phyloP scores from a whole-genome alignment of 306 rosid species.

The Cucurbita maxima region DNA sequence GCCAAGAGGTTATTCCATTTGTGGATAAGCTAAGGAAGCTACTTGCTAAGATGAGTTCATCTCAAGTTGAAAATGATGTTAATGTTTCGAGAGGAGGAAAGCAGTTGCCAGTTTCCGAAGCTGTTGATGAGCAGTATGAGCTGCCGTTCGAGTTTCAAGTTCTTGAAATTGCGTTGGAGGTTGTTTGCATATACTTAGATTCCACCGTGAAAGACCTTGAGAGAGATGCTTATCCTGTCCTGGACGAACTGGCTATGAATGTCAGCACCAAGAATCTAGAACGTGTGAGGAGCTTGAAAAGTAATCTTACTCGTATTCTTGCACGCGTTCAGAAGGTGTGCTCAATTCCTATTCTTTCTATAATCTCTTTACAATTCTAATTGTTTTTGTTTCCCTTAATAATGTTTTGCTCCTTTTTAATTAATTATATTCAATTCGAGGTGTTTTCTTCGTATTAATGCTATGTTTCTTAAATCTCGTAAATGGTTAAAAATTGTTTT shows the following conservation, averaged over 20 bases:
- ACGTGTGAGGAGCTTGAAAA: constrained; percentile 85
- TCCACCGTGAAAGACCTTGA: constrained; percentile 79
- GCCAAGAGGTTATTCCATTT: constrained; percentile 80
- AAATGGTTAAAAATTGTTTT: no score
- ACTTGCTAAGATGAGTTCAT: constrained; percentile 27
- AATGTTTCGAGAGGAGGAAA: constrained; percentile 34
- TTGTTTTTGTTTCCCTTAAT: neutral
- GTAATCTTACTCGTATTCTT: constrained; percentile 84
- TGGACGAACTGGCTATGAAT: constrained; percentile 88
- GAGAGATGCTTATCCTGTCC: constrained; percentile 77
- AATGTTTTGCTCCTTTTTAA: neutral
- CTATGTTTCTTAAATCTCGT: no score
- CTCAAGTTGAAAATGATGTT: constrained; percentile 36
- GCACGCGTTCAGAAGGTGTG: constrained; percentile 91
- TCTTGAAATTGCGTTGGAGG: constrained; percentile 88
- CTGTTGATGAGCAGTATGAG: constrained; percentile 55
- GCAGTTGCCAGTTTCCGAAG: constrained; percentile 43
- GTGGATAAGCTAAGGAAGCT: constrained; percentile 81
- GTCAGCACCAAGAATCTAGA: constrained; percentile 98
- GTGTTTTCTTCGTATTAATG: neutral
- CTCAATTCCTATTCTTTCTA: neutral
- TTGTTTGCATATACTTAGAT: constrained; percentile 67
- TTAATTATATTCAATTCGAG: neutral
- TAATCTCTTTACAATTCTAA: neutral
- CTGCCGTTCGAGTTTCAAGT: constrained; percentile 96